A percentile compares a stretch with the other conserved stretches of the same genome.
These are phyloP conservation scores for Puccinia coronata DNA, from an alignment of 1,284 basidiomycete species.

Conservation along the genomic window DNA sequence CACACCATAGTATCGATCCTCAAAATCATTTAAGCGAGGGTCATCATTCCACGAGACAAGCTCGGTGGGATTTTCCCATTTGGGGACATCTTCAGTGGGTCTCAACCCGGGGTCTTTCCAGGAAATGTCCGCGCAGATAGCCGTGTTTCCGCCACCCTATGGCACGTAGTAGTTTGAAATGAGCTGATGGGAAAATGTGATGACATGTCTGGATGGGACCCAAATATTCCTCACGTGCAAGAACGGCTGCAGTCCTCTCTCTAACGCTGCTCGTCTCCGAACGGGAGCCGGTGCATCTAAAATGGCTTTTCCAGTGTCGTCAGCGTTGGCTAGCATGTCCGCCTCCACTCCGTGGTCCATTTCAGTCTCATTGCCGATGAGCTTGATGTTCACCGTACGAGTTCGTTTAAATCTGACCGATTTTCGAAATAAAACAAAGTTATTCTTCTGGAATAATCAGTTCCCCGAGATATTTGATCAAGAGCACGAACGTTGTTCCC, in stretches of 20 bases:
- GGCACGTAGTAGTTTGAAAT: too few species aligned
- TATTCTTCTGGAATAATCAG: conserved; percentile 36
- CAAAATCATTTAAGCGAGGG: conserved; percentile 57
- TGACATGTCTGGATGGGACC: too few species aligned
- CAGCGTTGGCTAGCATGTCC: conserved; percentile 62
- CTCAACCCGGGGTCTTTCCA: conserved; percentile 52
- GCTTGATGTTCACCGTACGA: conserved; percentile 54
- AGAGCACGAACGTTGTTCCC: conserved; percentile 15
- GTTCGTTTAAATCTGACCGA: conserved; percentile 55
- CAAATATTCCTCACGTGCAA: conserved; percentile 58
- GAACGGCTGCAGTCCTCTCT: conserved; percentile 59
- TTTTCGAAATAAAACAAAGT: conserved; percentile 51
- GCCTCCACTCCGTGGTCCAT: conserved; percentile 60
- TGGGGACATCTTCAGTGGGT: conserved; percentile 52
- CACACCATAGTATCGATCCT: conserved; percentile 57
- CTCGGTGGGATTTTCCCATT: conserved; percentile 48
- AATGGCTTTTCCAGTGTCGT: conserved; percentile 59
- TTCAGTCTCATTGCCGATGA: conserved; percentile 54
- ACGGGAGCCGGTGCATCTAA: conserved; percentile 57
- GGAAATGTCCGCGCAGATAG: conserved; percentile 42
- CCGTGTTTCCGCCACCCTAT: conserved; percentile 49
- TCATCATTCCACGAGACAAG: conserved; percentile 58
- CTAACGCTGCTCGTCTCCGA: conserved; percentile 58
- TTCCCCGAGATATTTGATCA: neutral
- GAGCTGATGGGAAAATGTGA: too few species aligned